A percentile compares a stretch with the other conserved stretches of the same genome.
These are phyloP conservation scores for Epichloe sibirici DNA, from an alignment of 2,329 filamentous ascomycete species.

Conservation along the genomic window DNA sequence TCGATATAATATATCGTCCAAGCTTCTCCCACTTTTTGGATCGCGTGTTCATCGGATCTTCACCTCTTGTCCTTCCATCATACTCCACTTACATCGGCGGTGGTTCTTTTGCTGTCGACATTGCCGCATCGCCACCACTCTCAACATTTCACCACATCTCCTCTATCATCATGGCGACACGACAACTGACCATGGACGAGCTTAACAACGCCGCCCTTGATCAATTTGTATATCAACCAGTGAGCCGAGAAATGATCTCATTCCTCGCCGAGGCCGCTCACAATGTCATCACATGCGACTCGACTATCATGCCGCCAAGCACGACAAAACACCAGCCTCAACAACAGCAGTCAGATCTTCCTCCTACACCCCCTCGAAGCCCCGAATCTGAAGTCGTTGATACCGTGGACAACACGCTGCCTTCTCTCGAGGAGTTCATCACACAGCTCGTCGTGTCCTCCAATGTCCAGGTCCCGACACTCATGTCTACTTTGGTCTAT, in stretches of 20 bases:
- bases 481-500: slow-evolving; percentile 96
- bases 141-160: background rate
- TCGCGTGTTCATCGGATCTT: background rate
- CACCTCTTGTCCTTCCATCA: background rate
- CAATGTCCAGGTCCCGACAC: slow-evolving; percentile 90
- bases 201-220: slow-evolving; percentile 66
- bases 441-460: slow-evolving; percentile 80
- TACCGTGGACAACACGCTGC: slow-evolving; percentile 45
- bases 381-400: slow-evolving; percentile 35
- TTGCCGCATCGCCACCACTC: background rate
- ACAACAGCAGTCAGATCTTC: slow-evolving; percentile 15
- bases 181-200: slow-evolving; percentile 36
- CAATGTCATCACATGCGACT: slow-evolving; percentile 71
- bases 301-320: slow-evolving; percentile 38
- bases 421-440: slow-evolving; percentile 83
- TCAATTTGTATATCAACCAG: slow-evolving; percentile 67
- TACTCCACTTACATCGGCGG: slow-evolving; percentile 3
- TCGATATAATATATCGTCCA: slow-evolving; percentile 7
- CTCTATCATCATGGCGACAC: slow-evolving; percentile 31
- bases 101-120: slow-evolving; percentile 4
- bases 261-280: slow-evolving; percentile 64
- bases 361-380: slow-evolving; percentile 41
- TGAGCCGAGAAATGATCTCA: slow-evolving; percentile 63
- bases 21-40: background rate
- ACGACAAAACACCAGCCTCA: slow-evolving; percentile 14